Conservation (phyloP, 768 basidiomycete genomes). For the Lentinula edodes region DNA sequence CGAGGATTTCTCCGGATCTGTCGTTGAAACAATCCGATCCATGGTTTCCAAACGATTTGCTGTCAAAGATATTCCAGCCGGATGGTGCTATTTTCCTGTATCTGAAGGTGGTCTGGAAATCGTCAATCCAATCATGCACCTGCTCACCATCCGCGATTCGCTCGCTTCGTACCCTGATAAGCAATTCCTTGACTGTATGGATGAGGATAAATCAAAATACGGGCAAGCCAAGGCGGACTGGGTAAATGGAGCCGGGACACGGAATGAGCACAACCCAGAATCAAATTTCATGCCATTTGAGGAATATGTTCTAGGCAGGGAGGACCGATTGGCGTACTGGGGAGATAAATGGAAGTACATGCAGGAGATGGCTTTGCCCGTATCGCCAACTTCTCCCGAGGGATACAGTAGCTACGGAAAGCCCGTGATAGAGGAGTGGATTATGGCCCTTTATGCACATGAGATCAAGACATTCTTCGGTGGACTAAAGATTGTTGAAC, state of each 20-base stretch:
- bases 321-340: conserved; percentile 2
- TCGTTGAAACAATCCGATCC: conserved; percentile 20
- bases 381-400: neutral
- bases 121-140: conserved; percentile 31
- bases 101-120: conserved; percentile 31
- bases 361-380: neutral
- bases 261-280: neutral
- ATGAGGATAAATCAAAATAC: conserved; percentile 8
- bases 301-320: conserved; percentile 9
- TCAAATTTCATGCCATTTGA: conserved; percentile 4
- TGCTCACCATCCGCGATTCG: conserved; percentile 20
- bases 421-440: conserved; percentile 10
- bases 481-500: conserved; percentile 14
- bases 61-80: conserved; percentile 28
- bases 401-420: neutral
- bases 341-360: conserved; percentile 2
- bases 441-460: conserved; percentile 13
- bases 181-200: conserved; percentile 9
- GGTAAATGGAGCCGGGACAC: neutral
- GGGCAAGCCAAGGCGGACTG: neutral
- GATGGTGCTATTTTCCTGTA: conserved; percentile 35
- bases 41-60: conserved; percentile 26
- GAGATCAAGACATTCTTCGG: conserved; percentile 17
- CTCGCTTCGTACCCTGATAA: conserved; percentile 3
- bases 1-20: conserved; percentile 8